Evolutionary conservation across 83 land plant species (phyloP).

Genomic region (Larix sibirica): DNA sequence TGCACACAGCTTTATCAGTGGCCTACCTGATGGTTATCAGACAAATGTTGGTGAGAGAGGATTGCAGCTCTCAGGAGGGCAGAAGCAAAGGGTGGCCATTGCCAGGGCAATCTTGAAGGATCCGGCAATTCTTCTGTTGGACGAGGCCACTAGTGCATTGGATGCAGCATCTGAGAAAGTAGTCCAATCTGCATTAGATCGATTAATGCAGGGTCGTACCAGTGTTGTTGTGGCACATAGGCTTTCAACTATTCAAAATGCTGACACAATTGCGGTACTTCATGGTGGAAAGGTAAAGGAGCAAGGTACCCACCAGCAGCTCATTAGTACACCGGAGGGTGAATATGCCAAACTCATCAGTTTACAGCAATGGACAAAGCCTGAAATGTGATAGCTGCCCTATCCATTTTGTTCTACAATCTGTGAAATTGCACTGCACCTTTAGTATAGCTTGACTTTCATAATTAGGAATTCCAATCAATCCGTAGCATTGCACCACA

Average conservation of each 20-base stretch:
- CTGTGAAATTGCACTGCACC: no score
- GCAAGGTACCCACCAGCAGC: conserved; percentile 38
- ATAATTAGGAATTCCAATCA: no score
- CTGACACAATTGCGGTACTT: conserved; percentile 42
- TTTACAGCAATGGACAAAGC: conserved; percentile 28
- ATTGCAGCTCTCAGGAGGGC: conserved; percentile 64
- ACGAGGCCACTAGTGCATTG: conserved; percentile 72
- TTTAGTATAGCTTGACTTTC: no score
- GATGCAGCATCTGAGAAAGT: conserved; percentile 51
- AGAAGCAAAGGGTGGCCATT: conserved; percentile 68
- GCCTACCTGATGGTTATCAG: conserved; percentile 38
- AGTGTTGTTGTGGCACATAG: conserved; percentile 66
- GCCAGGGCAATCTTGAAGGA: conserved; percentile 54
- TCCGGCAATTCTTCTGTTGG: conserved; percentile 54
- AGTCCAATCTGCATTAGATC: conserved; percentile 61
- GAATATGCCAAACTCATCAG: conserved; percentile 37
- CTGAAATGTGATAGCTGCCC: conserved; percentile 8
- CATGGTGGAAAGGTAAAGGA: conserved; percentile 40
- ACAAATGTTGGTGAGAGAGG: conserved; percentile 60
- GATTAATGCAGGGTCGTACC: conserved; percentile 45
- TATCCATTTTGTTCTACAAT: neutral
- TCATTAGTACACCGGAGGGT: conserved; percentile 31
- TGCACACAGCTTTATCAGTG: conserved; percentile 46
- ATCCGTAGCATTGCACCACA: no score
- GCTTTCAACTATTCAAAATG: conserved; percentile 42